phyloP scores from a whole-genome alignment of 176 grass and related monocot genomes.

The Triticum urartu region DNA sequence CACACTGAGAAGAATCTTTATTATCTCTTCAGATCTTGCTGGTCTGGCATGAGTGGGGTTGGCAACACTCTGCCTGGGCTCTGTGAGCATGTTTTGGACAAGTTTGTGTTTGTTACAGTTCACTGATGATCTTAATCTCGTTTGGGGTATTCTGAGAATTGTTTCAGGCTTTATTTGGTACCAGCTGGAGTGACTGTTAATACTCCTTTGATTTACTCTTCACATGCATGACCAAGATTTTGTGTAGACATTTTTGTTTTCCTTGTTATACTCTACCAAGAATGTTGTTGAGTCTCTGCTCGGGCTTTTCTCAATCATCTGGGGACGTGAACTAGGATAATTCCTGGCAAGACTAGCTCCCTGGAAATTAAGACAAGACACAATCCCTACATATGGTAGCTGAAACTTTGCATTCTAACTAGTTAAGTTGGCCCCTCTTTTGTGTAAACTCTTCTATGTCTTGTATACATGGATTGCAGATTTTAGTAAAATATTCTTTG shows the following conservation, averaged over 20 bases:
- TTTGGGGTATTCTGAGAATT: neutral
- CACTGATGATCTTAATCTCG: neutral
- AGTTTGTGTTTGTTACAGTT: neutral
- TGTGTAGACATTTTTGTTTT: neutral
- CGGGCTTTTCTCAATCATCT: neutral
- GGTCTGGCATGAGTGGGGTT: neutral
- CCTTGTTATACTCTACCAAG: neutral
- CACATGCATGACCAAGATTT: neutral
- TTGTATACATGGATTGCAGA: neutral
- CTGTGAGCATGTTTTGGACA: neutral
- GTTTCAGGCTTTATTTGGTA: neutral
- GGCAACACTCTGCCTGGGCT: neutral
- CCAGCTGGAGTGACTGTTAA: neutral
- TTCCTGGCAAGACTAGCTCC: neutral
- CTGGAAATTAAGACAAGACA: neutral
- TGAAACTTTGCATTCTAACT: neutral
- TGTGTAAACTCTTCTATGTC: neutral
- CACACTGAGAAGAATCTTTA: neutral
- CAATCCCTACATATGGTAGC: neutral
- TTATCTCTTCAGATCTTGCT: neutral
- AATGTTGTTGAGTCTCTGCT: neutral
- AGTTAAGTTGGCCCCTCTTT: neutral
- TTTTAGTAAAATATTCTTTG: neutral
- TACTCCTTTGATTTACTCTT: neutral
- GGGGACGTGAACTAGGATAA: too few species aligned